Base-by-base conservation (phyloP, 805 yeast genomes). In the Wickerhamiella brachini region DNA sequence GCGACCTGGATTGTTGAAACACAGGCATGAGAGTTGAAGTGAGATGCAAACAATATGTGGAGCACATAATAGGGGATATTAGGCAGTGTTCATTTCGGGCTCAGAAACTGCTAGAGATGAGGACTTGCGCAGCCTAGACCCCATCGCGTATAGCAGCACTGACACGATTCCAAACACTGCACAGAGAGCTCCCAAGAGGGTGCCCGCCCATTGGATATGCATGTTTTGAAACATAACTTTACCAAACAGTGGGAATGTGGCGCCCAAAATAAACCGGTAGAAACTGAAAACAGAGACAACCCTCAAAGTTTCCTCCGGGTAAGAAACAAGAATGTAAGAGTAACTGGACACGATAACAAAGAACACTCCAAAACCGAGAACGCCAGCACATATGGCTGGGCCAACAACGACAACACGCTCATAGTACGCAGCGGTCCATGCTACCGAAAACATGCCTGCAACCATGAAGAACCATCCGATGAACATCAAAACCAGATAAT, bases 351-450 rank as follows among this genome's bases (percentile, higher is more conserved):
- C 15, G 34, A 29, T 29, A 4, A 29, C 34, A 29, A 29, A 29
- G 34, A 5, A 29, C 3, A 15, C 3, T 9, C 34, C 34, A 29
- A 29, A 29, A 15, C 34, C 34, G 3, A 29, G 34, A 4, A 29
- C 34, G 12, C 34, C 34, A 29, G 34, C 34, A 12, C 34, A 29
- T 3, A 29, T 9, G 12, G 34, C 34, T 3, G 34, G 34, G 3
- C 34, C 34, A 9, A 29, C 34, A 29, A 29, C 12, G 15, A 15
- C 95, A 44, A 86, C 77, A 43, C 66, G 65, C n/a, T 45, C 38
- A 18, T n/a, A 17, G 65, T 95, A 51, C 86, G 89, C 31, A 76
- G 84, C 95, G 10, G 90, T 71, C 96, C 96, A 88, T 51, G 85
- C 78, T 62, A 87, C 73, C 94, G 95, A 83, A 58, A 88, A 73